These are phyloP conservation scores for Salix viminalis DNA, from an alignment of 345 rosid species.

Conservation along the genomic window DNA sequence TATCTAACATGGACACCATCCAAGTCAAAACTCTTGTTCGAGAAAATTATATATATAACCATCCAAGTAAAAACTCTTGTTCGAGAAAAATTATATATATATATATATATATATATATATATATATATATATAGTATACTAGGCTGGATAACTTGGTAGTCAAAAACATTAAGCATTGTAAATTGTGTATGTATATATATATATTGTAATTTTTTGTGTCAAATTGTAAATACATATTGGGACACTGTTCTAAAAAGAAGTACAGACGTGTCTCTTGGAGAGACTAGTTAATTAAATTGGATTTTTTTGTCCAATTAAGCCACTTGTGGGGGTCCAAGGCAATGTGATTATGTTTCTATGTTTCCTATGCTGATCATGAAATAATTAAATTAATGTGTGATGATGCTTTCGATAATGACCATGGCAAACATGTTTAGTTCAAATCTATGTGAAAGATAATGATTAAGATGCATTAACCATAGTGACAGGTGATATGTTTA, in stretches of 20 bases:
- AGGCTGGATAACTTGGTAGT: background rate
- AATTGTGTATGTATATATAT: too few species aligned
- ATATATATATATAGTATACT: background rate
- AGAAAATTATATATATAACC: too few species aligned
- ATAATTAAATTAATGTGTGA: background rate
- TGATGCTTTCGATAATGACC: background rate
- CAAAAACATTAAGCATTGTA: background rate
- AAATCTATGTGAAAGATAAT: slow-evolving; percentile 14
- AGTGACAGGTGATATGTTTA: background rate
- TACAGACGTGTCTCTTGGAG: background rate
- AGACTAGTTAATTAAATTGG: background rate
- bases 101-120: too few species aligned
- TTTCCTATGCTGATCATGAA: slow-evolving; percentile 32
- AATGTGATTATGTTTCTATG: slow-evolving; percentile 35
- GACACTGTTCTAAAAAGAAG: background rate
- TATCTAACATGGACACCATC: background rate
- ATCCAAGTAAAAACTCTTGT: background rate
- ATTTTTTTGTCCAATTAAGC: slow-evolving; percentile 1
- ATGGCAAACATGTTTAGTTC: slow-evolving; percentile 39
- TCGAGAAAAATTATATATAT: background rate
- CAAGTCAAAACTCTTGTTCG: background rate
- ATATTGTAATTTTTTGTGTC: background rate
- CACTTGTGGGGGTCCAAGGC: slow-evolving; percentile 16
- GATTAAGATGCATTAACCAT: slow-evolving; percentile 43
- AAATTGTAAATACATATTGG: background rate